Percentiles rank a stretch among this genome's conserved stretches.
These are phyloP conservation scores for Carnegiea gigantea DNA, from an alignment of 179 eudicot genomes.

Conservation along the genomic window DNA sequence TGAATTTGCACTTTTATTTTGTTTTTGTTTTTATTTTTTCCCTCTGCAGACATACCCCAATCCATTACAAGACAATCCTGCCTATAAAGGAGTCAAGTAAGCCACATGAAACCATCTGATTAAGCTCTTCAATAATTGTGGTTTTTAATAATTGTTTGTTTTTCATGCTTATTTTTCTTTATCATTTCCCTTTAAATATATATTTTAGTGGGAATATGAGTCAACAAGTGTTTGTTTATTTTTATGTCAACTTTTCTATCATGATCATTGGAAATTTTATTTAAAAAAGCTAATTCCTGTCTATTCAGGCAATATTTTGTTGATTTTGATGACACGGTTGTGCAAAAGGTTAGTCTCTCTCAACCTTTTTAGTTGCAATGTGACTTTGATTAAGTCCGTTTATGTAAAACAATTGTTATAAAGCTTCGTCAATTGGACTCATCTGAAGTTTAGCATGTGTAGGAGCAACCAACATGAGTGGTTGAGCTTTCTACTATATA, in stretches of 20 bases:
- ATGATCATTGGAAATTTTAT: neutral
- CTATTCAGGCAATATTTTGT: constrained; percentile 80
- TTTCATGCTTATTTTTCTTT: neutral
- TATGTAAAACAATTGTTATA: neutral
- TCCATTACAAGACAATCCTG: constrained; percentile 74
- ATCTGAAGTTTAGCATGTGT: neutral
- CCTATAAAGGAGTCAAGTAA: constrained; percentile 71
- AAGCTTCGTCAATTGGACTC: neutral
- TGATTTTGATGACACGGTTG: constrained; percentile 67
- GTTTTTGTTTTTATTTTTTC: constrained; percentile 1
- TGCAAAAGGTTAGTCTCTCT: constrained; percentile 54
- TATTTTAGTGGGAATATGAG: neutral
- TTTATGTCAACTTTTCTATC: constrained; percentile 8
- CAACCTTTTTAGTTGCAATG: neutral
- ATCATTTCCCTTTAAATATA: neutral
- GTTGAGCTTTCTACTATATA: neutral
- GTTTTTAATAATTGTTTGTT: neutral
- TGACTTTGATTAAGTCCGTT: neutral
- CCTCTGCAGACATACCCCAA: constrained; percentile 58
- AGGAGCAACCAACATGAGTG: neutral
- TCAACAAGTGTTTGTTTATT: neutral
- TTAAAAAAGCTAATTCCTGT: neutral
- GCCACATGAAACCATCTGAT: constrained; percentile 20
- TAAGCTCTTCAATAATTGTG: constrained; percentile 11
- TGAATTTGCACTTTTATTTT: neutral